phyloP scores from a whole-genome alignment of 2,329 filamentous ascomycete genomes.

The Hymenoscyphus occultus region DNA sequence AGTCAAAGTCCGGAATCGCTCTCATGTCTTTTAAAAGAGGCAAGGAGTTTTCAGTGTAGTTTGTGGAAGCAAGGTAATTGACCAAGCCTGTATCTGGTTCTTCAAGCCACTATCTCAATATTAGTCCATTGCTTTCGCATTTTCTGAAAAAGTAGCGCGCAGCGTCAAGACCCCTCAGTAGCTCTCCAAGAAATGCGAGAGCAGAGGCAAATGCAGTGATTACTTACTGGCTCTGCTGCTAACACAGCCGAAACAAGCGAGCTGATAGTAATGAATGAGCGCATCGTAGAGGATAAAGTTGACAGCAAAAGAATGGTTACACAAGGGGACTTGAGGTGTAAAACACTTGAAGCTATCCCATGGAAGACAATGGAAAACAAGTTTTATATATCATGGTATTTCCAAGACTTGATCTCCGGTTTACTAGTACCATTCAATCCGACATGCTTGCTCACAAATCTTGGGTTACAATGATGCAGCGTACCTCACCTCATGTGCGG shows the following conservation, averaged over 20 bases:
- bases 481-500: background rate
- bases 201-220: background rate
- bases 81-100: constrained; percentile 5
- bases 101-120: background rate
- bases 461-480: background rate
- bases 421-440: background rate
- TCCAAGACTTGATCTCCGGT: background rate
- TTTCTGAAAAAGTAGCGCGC: too few species aligned
- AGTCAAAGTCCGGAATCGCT: constrained; percentile 12
- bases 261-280: background rate
- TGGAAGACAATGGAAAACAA: background rate
- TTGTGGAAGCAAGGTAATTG: constrained; percentile 1
- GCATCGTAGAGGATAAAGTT: background rate
- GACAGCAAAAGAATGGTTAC: background rate
- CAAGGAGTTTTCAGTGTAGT: background rate
- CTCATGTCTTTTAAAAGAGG: background rate
- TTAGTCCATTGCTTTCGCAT: background rate
- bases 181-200: too few species aligned
- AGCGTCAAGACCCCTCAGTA: too few species aligned
- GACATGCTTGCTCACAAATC: background rate
- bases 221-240: background rate
- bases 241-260: background rate
- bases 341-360: background rate
- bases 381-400: background rate
- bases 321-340: background rate